phyloP scores from a whole-genome alignment of 2,329 filamentous ascomycete species.

The Trichoderma sp. region DNA sequence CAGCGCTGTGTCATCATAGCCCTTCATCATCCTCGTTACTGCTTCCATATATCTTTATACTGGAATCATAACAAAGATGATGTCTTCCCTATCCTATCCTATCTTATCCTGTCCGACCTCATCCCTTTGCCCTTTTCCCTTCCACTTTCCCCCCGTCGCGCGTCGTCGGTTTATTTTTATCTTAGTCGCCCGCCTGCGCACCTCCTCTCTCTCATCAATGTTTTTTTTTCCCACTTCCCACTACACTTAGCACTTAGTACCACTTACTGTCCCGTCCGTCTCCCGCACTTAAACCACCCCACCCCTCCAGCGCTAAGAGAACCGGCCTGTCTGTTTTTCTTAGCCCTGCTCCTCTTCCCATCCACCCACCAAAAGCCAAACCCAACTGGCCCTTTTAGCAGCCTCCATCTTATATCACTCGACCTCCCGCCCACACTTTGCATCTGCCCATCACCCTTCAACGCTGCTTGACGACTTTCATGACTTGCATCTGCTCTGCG shows the following conservation, averaged over 20 bases:
- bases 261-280: not conserved
- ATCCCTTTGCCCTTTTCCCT: not conserved
- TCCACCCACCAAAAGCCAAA: not conserved
- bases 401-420: slow-evolving; percentile 15
- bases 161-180: slow-evolving; percentile 12
- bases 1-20: not conserved
- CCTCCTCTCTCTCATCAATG: not conserved
- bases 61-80: not conserved
- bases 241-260: not conserved
- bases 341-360: not conserved
- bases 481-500: slow-evolving; percentile 18
- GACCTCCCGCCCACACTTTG: slow-evolving; percentile 5
- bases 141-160: not conserved
- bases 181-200: slow-evolving; percentile 2
- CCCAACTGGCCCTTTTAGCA: not conserved
- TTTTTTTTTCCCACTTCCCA: not conserved
- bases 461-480: slow-evolving; percentile 17
- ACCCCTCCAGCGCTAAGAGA: slow-evolving; percentile 4
- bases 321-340: not conserved
- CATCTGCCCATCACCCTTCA: slow-evolving; percentile 8
- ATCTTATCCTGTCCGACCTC: not conserved
- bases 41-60: not conserved
- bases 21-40: not conserved
- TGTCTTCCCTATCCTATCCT: not conserved
- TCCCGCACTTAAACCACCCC: slow-evolving; percentile 1